Conservation (phyloP, 1,284 basidiomycete genomes). For the Schizopora paradoxa region DNA sequence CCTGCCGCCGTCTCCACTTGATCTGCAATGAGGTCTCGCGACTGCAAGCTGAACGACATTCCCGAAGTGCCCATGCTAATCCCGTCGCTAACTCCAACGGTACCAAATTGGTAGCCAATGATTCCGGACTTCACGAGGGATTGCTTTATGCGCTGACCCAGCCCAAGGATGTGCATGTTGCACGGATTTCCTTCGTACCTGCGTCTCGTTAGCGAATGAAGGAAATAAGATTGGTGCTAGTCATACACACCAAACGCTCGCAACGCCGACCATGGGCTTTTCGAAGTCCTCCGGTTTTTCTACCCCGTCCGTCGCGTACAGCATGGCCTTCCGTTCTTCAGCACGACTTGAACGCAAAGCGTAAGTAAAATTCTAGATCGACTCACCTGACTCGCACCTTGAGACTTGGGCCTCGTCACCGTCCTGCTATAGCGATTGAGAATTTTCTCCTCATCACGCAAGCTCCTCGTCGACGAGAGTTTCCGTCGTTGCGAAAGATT, state of each 20-base stretch:
- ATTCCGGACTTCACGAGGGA: constrained; percentile 71
- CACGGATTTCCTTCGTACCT: constrained; percentile 94
- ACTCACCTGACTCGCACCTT: constrained; percentile 86
- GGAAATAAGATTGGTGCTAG: constrained; percentile 19
- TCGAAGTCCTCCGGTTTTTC: constrained; percentile 74
- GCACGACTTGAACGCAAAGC: not conserved
- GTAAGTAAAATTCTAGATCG: constrained; percentile 11
- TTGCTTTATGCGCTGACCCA: constrained; percentile 82
- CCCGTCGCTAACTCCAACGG: constrained; percentile 94
- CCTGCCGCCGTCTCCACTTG: constrained; percentile 94
- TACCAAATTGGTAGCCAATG: constrained; percentile 96
- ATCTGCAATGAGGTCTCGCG: constrained; percentile 95
- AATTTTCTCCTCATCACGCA: constrained; percentile 40
- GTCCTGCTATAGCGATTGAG: constrained; percentile 83
- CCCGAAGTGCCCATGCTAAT: constrained; percentile 95
- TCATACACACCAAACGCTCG: constrained; percentile 79
- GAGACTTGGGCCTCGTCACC: constrained; percentile 86
- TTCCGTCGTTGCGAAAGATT: too few species aligned
- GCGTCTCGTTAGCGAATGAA: constrained; percentile 16
- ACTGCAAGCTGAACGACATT: constrained; percentile 94
- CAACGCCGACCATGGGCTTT: constrained; percentile 95
- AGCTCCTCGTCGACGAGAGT: constrained; percentile 6
- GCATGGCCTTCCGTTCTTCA: constrained; percentile 72
- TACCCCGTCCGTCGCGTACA: constrained; percentile 92
- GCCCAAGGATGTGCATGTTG: constrained; percentile 86